phyloP scores from a whole-genome alignment of 441 rosid species.

The Omphalea diandra region DNA sequence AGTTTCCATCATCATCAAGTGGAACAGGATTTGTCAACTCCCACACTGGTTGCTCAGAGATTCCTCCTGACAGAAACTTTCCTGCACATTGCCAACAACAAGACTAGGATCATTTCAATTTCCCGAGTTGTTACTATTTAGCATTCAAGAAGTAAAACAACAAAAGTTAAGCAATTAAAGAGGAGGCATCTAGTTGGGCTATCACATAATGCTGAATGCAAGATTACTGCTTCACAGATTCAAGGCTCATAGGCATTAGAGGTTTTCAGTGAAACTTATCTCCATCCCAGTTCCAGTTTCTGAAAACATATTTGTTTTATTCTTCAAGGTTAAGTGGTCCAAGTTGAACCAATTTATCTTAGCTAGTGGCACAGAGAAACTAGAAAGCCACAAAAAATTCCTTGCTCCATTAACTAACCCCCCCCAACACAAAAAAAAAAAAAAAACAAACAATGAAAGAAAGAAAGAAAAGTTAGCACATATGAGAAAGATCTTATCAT shows the following conservation, averaged over 20 bases:
- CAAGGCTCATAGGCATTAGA: not conserved
- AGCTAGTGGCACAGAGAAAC: not conserved
- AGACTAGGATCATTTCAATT: conserved; percentile 11
- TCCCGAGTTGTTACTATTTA: not conserved
- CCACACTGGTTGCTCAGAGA: conserved; percentile 40
- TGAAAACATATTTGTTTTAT: not conserved
- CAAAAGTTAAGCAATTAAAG: not conserved
- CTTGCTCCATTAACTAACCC: too few relatives aligned
- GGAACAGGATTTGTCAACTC: conserved; percentile 62
- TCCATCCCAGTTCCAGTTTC: not conserved
- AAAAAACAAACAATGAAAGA: too few relatives aligned
- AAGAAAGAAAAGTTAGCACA: too few relatives aligned
- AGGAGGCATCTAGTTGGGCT: not conserved
- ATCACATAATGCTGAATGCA: too few relatives aligned
- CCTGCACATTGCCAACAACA: conserved; percentile 38
- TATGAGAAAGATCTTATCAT: not conserved
- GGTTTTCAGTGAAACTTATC: too few relatives aligned
- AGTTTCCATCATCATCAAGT: conserved; percentile 50
- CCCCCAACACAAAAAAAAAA: too few relatives aligned
- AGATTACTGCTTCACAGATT: not conserved
- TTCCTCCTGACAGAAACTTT: conserved; percentile 44
- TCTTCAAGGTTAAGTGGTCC: not conserved
- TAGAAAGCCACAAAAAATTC: not conserved
- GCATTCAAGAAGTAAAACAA: not conserved
- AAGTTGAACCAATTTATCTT: not conserved